Conservation (phyloP, 495 filamentous ascomycete genomes). For the Tuber calosporum region DNA sequence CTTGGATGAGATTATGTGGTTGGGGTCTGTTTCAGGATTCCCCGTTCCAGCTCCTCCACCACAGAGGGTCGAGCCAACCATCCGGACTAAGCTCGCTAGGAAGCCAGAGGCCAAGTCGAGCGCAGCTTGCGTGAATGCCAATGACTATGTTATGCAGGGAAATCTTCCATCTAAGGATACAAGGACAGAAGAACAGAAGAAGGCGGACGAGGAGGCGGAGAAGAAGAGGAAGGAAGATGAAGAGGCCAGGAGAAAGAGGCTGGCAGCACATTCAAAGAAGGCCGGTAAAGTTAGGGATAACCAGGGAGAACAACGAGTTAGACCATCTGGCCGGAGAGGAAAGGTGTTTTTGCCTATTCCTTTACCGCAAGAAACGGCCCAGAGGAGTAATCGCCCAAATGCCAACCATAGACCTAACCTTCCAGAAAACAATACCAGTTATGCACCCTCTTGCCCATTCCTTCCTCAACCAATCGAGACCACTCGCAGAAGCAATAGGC, state of each 20-base stretch:
- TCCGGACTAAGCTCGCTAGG: conserved; percentile 38
- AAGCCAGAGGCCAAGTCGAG: conserved; percentile 39
- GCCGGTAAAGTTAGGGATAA: background rate
- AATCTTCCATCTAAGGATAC: background rate
- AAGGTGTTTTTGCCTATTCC: conserved; percentile 40
- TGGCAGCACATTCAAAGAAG: conserved; percentile 20
- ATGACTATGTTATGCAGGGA: conserved; percentile 6
- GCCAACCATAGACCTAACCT: conserved; percentile 37
- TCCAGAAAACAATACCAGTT: conserved; percentile 27
- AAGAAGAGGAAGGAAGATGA: conserved; percentile 34
- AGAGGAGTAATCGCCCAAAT: conserved; percentile 36
- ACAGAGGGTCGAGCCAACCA: conserved; percentile 26
- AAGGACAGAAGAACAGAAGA: conserved; percentile 22
- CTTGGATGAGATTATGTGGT: conserved; percentile 41
- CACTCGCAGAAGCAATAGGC: conserved; percentile 34
- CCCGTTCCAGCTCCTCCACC: conserved; percentile 28
- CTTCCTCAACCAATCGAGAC: conserved; percentile 40
- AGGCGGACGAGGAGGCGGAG: conserved; percentile 32
- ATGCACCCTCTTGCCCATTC: conserved; percentile 35
- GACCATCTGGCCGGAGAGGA: conserved; percentile 28
- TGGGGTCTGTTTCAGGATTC: conserved; percentile 38
- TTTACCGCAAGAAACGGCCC: conserved; percentile 35
- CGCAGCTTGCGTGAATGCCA: conserved; percentile 33
- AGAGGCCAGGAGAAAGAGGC: conserved; percentile 35
- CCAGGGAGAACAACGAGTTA: conserved; percentile 7